A percentile compares a stretch with the other conserved stretches of the same genome.
These are phyloP conservation scores for Penicillium sp. DNA, from an alignment of 2,329 filamentous ascomycete species.

Conservation along the genomic window DNA sequence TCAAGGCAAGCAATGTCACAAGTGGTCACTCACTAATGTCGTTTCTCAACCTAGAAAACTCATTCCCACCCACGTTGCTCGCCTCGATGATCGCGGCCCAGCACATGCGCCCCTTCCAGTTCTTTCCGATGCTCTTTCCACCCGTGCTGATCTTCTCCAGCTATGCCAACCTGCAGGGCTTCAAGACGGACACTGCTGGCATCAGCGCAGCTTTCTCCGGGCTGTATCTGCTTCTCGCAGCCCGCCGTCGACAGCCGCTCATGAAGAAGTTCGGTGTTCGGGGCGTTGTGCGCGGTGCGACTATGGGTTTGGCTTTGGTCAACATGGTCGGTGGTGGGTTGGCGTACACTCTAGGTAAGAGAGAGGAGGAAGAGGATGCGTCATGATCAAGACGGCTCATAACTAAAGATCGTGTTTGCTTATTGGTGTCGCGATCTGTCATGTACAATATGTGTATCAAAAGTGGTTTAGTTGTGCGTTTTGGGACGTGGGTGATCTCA, in stretches of 20 bases:
- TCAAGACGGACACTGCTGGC: constrained; percentile 62
- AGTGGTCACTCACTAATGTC: background rate
- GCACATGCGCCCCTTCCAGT: constrained; percentile 64
- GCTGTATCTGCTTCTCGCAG: constrained; percentile 62
- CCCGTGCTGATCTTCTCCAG: constrained; percentile 64
- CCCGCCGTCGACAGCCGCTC: constrained; percentile 51
- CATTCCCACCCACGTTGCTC: constrained; percentile 62
- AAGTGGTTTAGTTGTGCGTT: background rate
- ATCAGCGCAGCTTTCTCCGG: constrained; percentile 64
- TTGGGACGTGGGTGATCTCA: background rate
- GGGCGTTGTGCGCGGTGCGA: constrained; percentile 45
- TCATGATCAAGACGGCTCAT: background rate
- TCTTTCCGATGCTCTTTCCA: constrained; percentile 65
- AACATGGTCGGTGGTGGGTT: constrained; percentile 48
- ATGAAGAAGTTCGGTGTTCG: constrained; percentile 47
- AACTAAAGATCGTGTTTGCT: background rate
- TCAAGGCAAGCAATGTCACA: background rate
- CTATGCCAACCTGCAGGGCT: constrained; percentile 63
- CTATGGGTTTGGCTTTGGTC: constrained; percentile 46
- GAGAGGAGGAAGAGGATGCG: constrained; percentile 37
- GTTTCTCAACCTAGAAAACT: constrained; percentile 51
- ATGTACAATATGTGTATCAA: constrained; percentile 5
- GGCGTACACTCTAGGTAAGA: constrained; percentile 46
- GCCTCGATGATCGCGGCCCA: constrained; percentile 66
- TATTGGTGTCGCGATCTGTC: background rate